Conservation (phyloP, 2,329 filamentous ascomycete species). For the Rhinocladiella similis region DNA sequence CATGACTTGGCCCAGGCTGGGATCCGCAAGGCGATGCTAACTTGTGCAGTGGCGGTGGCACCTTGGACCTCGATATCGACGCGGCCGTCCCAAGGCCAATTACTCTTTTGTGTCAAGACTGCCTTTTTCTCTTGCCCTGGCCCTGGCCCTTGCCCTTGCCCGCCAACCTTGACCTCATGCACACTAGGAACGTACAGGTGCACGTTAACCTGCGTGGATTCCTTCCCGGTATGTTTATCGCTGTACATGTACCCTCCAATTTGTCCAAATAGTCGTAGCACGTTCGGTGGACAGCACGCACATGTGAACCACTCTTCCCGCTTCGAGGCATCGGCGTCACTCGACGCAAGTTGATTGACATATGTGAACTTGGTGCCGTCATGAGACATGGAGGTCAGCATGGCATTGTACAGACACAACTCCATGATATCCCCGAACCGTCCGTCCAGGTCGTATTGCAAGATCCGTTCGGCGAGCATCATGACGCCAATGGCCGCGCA, state of each 20-base stretch:
- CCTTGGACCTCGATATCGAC: constrained; percentile 42
- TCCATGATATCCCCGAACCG: constrained; percentile 62
- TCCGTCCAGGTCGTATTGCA: constrained; percentile 55
- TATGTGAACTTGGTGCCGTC: constrained; percentile 62
- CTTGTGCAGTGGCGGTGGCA: not conserved
- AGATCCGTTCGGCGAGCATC: constrained; percentile 59
- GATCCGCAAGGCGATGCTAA: constrained; percentile 40
- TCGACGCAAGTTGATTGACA: constrained; percentile 61
- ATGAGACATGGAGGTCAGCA: constrained; percentile 58
- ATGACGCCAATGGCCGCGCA: constrained; percentile 62
- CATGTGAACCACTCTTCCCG: constrained; percentile 60
- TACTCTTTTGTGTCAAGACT: constrained; percentile 50
- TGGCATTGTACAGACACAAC: constrained; percentile 60
- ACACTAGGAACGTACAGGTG: constrained; percentile 58
- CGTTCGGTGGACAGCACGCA: constrained; percentile 62
- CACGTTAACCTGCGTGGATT: constrained; percentile 47
- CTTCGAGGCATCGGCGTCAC: constrained; percentile 49
- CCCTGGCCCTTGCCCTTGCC: constrained; percentile 16
- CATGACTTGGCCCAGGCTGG: constrained; percentile 51
- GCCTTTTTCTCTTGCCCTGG: constrained; percentile 33
- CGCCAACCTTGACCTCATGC: constrained; percentile 41
- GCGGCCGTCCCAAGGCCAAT: constrained; percentile 60
- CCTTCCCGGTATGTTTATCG: too few relatives aligned
- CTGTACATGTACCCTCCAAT: constrained; percentile 58
- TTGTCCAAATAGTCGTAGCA: constrained; percentile 56